Base-by-base conservation (phyloP, 164 flowering plant species). In the Vitis amurensis region DNA sequence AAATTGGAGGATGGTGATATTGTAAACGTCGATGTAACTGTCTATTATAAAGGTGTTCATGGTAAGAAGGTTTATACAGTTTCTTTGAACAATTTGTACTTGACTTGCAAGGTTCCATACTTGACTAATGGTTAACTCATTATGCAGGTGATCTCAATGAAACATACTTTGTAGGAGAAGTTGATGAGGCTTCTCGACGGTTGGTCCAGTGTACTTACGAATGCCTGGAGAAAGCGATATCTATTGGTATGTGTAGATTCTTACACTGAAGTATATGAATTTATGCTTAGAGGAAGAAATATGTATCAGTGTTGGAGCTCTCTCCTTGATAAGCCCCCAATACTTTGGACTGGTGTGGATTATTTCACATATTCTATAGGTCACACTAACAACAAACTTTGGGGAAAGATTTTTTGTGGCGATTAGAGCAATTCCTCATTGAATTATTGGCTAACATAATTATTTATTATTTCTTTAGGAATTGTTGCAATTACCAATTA, bases 1-100 rank as follows among this genome's bases (percentile, higher is more conserved):
- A 90, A 84, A 79, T 71, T 95, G 71, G 97, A 95, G 76, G 99
- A 95, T 81, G 99, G 99, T 63, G 98, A 95, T 78, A 95, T 93
- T 63, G 89, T 95, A 37, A 95, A 95, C 83, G 86, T 95, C 55
- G 99, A 93, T 79, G 93, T 95, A 52, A 85, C 97, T 50, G 99
- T 95, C 66, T 89, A 78, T 80, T 95, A 93, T 73, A 91, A 93
- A 76, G 99, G 98, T 68, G 92, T 89, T 55, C 99, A 95, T 83
- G 96, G 98, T 93, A 74, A 75, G 87, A 44, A 14, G 49, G n/a
- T 31, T 31, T 37, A 15, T 44, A 13, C 10, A 17, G 2, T 3
- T n/a, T 60, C 11, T 12, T 11, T 55, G 44, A 55, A 17, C 47
- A 6, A 37, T 37, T 37, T 37, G 44, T 37, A 37, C 13, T 14